These are phyloP conservation scores for Sugiyamaella castrensis DNA, from an alignment of 1,139 yeast species.

Conservation along the genomic window DNA sequence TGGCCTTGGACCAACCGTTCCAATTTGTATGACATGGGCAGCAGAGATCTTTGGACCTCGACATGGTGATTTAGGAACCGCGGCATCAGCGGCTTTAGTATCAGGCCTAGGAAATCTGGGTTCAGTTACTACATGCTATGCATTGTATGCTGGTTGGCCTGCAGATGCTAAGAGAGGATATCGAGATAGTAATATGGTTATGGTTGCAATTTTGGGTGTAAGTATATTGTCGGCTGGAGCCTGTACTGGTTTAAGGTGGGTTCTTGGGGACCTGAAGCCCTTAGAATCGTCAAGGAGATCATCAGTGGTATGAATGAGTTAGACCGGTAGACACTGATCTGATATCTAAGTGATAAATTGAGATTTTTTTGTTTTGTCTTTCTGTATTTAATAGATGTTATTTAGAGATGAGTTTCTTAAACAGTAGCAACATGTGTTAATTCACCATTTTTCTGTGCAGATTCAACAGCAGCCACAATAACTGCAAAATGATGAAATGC, in stretches of 20 bases:
- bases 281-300: neutral
- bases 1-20: constrained; percentile 89
- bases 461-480: constrained; percentile 77
- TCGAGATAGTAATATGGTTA: constrained; percentile 76
- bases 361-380: too few relatives aligned
- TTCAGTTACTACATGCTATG: constrained; percentile 80
- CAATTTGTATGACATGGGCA: constrained; percentile 83
- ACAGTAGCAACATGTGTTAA: constrained; percentile 48
- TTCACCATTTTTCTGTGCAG: constrained; percentile 59
- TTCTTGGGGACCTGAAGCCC: constrained; percentile 30
- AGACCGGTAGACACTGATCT: too few relatives aligned
- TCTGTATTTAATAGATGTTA: too few relatives aligned
- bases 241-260: constrained; percentile 29
- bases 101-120: constrained; percentile 87
- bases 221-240: constrained; percentile 53
- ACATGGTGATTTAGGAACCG: constrained; percentile 83
- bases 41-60: constrained; percentile 69
- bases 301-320: neutral
- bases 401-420: too few relatives aligned
- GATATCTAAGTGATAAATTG: too few relatives aligned
- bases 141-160: constrained; percentile 85
- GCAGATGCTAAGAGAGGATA: constrained; percentile 61
- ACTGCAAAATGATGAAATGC: constrained; percentile 92
- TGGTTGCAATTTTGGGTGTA: constrained; percentile 70
- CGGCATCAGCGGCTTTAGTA: constrained; percentile 77